Conservation (phyloP, 2,329 filamentous ascomycete species). For the Beauveria sp. region DNA sequence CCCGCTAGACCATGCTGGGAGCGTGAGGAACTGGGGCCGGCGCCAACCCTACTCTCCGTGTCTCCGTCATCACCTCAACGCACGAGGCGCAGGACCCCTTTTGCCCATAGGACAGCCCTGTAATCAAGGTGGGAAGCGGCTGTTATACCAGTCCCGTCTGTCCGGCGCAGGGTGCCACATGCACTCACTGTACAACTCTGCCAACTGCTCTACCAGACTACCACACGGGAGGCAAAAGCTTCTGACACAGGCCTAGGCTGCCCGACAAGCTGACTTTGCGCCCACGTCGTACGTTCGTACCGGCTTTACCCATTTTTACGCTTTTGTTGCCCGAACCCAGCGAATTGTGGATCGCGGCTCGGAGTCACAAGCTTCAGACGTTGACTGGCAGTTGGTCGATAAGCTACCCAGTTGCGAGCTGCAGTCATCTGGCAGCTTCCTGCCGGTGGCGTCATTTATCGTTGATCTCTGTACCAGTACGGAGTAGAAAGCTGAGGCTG, state of each 20-base stretch:
- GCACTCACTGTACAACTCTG: conserved; percentile 1
- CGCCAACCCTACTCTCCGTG: conserved; percentile 11
- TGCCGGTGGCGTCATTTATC: conserved; percentile 10
- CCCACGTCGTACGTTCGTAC: conserved; percentile 5
- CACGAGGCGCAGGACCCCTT: conserved; percentile 1
- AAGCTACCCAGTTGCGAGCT: conserved; percentile 4
- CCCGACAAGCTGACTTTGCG: conserved; percentile 1
- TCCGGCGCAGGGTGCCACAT: conserved; percentile 2
- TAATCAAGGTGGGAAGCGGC: conserved; percentile 3
- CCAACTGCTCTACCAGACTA: not conserved
- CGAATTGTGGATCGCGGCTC: conserved; percentile 12
- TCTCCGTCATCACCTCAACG: conserved; percentile 8
- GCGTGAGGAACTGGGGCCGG: conserved; percentile 7
- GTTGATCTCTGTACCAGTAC: not conserved
- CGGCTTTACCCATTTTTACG: not conserved
- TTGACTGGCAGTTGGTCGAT: conserved; percentile 6
- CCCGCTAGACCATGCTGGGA: not conserved
- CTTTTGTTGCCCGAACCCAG: conserved; percentile 7
- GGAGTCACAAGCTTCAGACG: conserved; percentile 11
- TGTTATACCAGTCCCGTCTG: conserved; percentile 5
- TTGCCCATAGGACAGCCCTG: not conserved
- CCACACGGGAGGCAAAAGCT: not conserved
- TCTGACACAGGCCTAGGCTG: not conserved
- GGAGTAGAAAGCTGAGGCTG: not conserved
- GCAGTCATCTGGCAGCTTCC: conserved; percentile 8